A percentile compares a stretch with the other conserved stretches of the same genome.
These are phyloP conservation scores for Aspergillus jensenii DNA, from an alignment of 2,329 filamentous ascomycete genomes.

Conservation along the genomic window DNA sequence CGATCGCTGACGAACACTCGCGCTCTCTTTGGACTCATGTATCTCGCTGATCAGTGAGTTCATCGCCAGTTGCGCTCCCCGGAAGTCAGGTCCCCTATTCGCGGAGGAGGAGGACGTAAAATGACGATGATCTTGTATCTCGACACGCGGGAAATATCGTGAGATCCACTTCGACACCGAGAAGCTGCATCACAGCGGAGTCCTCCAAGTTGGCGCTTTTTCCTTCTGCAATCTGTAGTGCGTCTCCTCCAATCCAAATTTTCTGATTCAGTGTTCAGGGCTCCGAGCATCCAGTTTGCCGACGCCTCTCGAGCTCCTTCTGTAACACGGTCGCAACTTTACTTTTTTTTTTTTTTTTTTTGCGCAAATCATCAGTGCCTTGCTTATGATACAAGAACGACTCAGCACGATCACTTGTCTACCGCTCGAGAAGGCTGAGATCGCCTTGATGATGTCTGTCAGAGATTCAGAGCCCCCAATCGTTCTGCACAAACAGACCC, in stretches of 20 bases:
- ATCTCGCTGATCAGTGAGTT: background rate
- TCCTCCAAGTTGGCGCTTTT: background rate
- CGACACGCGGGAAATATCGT: conserved; percentile 17
- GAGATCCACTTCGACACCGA: conserved; percentile 9
- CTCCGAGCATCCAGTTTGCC: background rate
- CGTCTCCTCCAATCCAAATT: background rate
- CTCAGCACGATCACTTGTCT: too few relatives aligned
- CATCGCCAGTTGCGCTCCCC: background rate
- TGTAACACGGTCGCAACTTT: background rate
- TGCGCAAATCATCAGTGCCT: background rate
- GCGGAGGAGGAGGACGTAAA: conserved; percentile 5
- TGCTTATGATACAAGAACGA: too few relatives aligned
- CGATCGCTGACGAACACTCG: conserved; percentile 2
- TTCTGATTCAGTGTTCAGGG: background rate
- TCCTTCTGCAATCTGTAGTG: background rate
- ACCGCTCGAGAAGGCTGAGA: too few relatives aligned
- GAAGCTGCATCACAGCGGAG: background rate
- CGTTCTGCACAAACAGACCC: background rate
- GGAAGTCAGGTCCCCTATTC: background rate
- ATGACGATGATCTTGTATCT: conserved; percentile 18
- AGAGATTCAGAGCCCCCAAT: background rate
- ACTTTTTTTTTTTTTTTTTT: background rate
- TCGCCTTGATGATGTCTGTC: too few relatives aligned
- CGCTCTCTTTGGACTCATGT: background rate
- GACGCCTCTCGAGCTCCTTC: background rate